phyloP scores from a whole-genome alignment of 2,329 filamentous ascomycete genomes.

The Clathrospora elynae region DNA sequence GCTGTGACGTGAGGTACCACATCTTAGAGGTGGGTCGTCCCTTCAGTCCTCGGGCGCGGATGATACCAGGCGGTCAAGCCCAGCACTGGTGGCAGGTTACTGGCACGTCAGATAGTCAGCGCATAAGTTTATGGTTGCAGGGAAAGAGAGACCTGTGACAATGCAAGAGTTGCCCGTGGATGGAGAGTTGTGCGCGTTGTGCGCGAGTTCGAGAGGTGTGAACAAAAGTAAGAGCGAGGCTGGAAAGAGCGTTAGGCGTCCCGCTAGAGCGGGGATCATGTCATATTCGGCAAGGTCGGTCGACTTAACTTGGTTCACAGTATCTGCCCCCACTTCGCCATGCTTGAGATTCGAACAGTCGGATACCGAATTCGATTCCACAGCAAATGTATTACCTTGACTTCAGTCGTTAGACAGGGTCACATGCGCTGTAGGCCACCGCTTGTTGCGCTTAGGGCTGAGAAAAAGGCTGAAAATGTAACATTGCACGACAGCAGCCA shows the following conservation, averaged over 20 bases:
- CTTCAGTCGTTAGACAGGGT: no score
- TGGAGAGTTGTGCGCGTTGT: neutral
- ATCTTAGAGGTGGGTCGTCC: neutral
- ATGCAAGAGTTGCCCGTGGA: neutral
- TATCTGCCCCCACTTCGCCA: no score
- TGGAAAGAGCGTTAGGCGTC: constrained; percentile 3
- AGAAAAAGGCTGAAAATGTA: constrained; percentile 6
- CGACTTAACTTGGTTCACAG: neutral
- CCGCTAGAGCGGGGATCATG: constrained; percentile 1
- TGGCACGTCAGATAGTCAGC: neutral
- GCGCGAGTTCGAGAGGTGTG: constrained; percentile 1
- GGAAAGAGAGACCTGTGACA: neutral
- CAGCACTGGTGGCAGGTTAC: neutral
- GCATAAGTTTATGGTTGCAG: neutral
- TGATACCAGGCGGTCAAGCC: constrained; percentile 4
- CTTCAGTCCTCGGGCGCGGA: neutral
- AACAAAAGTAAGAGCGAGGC: constrained; percentile 2
- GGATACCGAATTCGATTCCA: constrained; percentile 1
- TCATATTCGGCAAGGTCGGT: constrained; percentile 3
- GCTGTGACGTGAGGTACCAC: neutral
- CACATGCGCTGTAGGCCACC: constrained; percentile 2
- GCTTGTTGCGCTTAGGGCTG: constrained; percentile 9
- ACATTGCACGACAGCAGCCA: constrained; percentile 11
- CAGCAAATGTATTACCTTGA: neutral
- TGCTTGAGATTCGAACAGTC: no score